Conservation (phyloP, 495 filamentous ascomycete species). For the Xylaria bambusicola region DNA sequence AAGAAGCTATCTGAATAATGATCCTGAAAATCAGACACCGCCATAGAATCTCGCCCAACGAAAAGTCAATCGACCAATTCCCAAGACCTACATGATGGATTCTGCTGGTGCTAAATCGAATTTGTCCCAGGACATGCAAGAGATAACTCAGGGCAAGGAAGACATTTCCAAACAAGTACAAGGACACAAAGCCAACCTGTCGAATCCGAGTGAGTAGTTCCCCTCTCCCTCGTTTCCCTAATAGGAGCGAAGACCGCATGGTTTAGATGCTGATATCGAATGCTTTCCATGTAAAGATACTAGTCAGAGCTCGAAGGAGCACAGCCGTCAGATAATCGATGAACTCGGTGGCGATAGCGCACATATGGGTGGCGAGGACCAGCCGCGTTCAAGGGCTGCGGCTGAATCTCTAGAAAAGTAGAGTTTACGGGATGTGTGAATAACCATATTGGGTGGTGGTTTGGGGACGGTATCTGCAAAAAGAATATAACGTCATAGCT, state of each 20-base stretch:
- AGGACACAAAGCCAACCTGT: constrained; percentile 34
- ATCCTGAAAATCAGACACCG: no score
- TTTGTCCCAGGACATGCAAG: constrained; percentile 44
- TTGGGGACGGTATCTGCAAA: no score
- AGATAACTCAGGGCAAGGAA: constrained; percentile 39
- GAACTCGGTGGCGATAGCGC: constrained; percentile 31
- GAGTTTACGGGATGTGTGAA: constrained; percentile 21
- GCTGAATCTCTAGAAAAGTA: constrained; percentile 39
- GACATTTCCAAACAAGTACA: constrained; percentile 32
- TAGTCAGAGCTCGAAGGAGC: constrained; percentile 32
- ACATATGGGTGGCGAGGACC: constrained; percentile 28
- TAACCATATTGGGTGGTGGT: no score
- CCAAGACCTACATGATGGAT: constrained; percentile 22
- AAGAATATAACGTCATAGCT: no score
- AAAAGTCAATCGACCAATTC: not conserved
- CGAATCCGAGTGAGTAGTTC: constrained; percentile 25
- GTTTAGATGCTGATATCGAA: not conserved
- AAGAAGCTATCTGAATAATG: no score
- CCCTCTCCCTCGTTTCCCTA: not conserved
- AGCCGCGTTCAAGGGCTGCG: constrained; percentile 34
- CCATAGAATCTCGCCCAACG: no score
- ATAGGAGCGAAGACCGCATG: no score
- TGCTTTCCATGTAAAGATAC: constrained; percentile 23
- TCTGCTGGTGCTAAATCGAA: constrained; percentile 40
- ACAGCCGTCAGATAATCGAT: constrained; percentile 26